These are phyloP conservation scores for Barnettozyma hawaiiensis DNA, from an alignment of 1,139 yeast species.

Conservation along the genomic window DNA sequence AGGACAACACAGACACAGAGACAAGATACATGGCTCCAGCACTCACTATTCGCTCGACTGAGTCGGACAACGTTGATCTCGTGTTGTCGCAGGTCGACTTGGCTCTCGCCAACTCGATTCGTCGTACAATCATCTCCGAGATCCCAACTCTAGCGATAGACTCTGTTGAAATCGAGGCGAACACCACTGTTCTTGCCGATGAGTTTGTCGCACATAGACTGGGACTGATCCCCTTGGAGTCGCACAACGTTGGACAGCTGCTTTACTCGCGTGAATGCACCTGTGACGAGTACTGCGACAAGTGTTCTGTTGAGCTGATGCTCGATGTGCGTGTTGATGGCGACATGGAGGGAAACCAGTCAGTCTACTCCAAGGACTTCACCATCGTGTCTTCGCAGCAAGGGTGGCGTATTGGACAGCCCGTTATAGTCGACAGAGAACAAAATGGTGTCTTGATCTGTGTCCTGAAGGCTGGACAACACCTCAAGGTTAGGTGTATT, in stretches of 20 bases:
- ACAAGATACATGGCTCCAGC: constrained; percentile 4
- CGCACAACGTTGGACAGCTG: constrained; percentile 74
- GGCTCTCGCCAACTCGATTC: constrained; percentile 84
- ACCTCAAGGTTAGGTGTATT: constrained; percentile 78
- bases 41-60: constrained; percentile 78
- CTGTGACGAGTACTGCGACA: constrained; percentile 95
- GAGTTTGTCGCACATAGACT: constrained; percentile 91
- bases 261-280: constrained; percentile 92
- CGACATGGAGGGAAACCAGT: constrained; percentile 76
- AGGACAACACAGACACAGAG: neutral
- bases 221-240: constrained; percentile 84
- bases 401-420: constrained; percentile 59
- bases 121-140: constrained; percentile 92
- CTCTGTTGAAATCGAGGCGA: constrained; percentile 87
- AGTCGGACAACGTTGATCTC: constrained; percentile 83
- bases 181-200: constrained; percentile 93
- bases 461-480: constrained; percentile 90
- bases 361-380: constrained; percentile 84
- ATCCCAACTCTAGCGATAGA: constrained; percentile 96
- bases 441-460: constrained; percentile 84
- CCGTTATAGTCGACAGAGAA: constrained; percentile 73
- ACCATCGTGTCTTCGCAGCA: constrained; percentile 41
- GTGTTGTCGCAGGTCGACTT: constrained; percentile 83
- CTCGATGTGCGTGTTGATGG: constrained; percentile 67
- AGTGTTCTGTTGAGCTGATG: constrained; percentile 84